These are phyloP conservation scores for Ramichloridium luteum DNA, from an alignment of 2,329 filamentous ascomycete species.

Conservation along the genomic window DNA sequence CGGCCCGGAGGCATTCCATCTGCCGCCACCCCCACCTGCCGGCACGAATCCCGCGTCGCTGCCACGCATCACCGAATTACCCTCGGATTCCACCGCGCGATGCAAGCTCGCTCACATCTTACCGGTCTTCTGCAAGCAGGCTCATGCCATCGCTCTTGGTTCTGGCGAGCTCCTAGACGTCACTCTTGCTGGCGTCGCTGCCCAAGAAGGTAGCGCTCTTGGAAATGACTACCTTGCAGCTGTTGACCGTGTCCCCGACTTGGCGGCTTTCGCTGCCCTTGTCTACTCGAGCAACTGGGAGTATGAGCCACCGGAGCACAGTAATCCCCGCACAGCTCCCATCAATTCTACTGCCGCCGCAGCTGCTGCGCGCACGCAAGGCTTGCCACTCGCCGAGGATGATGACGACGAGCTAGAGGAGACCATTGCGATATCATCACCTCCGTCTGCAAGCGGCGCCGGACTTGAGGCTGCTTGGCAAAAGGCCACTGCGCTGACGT, in stretches of 20 bases:
- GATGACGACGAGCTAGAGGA: no score
- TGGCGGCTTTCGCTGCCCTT: conserved; percentile 75
- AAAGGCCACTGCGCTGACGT: no score
- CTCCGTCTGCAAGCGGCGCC: no score
- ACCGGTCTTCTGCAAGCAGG: conserved; percentile 81
- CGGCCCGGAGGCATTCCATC: conserved; percentile 57
- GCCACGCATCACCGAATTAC: conserved; percentile 38
- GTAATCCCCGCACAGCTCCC: no score
- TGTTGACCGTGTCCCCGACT: conserved; percentile 63
- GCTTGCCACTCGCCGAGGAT: no score
- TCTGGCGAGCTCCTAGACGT: conserved; percentile 48
- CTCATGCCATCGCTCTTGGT: conserved; percentile 74
- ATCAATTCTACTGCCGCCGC: no score
- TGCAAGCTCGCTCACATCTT: conserved; percentile 79
- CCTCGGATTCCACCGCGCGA: conserved; percentile 38
- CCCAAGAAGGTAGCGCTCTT: conserved; percentile 13
- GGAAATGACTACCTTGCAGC: conserved; percentile 43
- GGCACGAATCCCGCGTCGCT: conserved; percentile 24
- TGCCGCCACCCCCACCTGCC: conserved; percentile 32
- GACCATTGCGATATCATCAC: no score
- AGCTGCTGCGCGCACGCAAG: no score
- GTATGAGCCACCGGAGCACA: conserved; percentile 36
- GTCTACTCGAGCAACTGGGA: conserved; percentile 76
- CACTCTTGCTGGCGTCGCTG: conserved; percentile 18
- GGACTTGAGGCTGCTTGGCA: no score